phyloP scores from a whole-genome alignment of 225 moss, liverwort and hornwort genomes.

The Sphagnum tenellum region DNA sequence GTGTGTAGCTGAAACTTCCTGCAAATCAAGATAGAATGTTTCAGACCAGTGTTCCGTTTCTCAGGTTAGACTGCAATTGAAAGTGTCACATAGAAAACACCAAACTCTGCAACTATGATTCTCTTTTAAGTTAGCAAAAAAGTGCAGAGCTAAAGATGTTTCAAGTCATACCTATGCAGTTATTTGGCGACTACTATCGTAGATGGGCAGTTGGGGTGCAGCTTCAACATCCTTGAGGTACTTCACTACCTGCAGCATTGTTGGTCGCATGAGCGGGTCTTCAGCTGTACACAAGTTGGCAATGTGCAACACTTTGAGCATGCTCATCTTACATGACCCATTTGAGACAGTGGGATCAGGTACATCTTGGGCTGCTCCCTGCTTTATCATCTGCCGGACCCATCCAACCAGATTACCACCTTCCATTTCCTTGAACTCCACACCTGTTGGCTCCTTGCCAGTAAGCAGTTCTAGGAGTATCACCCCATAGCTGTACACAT shows the following conservation, averaged over 20 bases:
- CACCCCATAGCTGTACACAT: constrained; percentile 72
- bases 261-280: constrained; percentile 36
- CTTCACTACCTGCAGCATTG: constrained; percentile 57
- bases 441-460: constrained; percentile 48
- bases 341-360: constrained; percentile 33
- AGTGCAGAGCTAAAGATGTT: too few species aligned
- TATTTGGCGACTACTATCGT: too few species aligned
- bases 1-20: too few species aligned
- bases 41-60: too few species aligned
- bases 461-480: constrained; percentile 45
- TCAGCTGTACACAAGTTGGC: constrained; percentile 49
- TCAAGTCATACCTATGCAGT: too few species aligned
- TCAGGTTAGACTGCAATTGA: too few species aligned
- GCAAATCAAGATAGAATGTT: too few species aligned
- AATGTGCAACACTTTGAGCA: constrained; percentile 36
- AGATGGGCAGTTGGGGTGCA: constrained; percentile 4
- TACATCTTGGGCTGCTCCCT: constrained; percentile 16
- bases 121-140: too few species aligned
- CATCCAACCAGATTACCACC: constrained; percentile 51
- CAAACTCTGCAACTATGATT: too few species aligned
- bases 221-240: constrained; percentile 39
- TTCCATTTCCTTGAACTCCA: constrained; percentile 36
- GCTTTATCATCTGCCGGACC: constrained; percentile 33
- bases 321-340: constrained; percentile 38
- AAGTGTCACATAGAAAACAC: too few species aligned